Evolutionary conservation across 108 stramenopile genomes (phyloP).

Genomic region (Cylindrotheca fusiformis): DNA sequence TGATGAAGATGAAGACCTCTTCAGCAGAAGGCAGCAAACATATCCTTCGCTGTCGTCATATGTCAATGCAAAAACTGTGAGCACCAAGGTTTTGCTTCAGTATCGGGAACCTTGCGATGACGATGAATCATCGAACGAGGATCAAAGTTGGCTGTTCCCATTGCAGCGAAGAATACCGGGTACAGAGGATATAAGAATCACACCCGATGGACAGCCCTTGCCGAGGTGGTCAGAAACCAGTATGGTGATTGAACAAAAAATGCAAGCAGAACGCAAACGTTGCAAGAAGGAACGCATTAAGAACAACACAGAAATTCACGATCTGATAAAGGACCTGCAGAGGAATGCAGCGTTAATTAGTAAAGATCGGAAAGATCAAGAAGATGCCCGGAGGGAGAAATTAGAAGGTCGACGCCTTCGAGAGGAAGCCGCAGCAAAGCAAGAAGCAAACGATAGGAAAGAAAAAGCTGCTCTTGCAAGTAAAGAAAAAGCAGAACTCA

Average conservation of each 20-base stretch:
- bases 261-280: conserved; percentile 6
- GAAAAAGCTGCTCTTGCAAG: neutral
- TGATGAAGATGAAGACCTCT: conserved; percentile 18
- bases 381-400: conserved; percentile 1
- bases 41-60: conserved; percentile 34
- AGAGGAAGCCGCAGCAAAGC: neutral
- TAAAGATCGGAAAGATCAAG: conserved; percentile 15
- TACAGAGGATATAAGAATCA: no score
- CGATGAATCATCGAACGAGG: neutral
- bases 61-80: conserved; percentile 11
- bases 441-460: conserved; percentile 1
- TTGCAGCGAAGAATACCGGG: no score
- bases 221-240: neutral
- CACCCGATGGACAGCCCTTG: no score
- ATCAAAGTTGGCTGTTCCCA: neutral
- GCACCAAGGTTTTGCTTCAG: conserved; percentile 20
- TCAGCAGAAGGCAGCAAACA: conserved; percentile 10
- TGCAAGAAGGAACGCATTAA: conserved; percentile 14
- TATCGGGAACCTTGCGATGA: conserved; percentile 1
- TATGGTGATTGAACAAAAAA: conserved; percentile 7
- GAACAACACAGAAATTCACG: neutral
- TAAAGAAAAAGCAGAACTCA: neutral
- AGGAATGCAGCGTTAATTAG: conserved; percentile 26
- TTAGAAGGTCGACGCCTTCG: neutral
- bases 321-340: conserved; percentile 10